Conservation (phyloP, 495 filamentous ascomycete species). For the Talaromyces liani region DNA sequence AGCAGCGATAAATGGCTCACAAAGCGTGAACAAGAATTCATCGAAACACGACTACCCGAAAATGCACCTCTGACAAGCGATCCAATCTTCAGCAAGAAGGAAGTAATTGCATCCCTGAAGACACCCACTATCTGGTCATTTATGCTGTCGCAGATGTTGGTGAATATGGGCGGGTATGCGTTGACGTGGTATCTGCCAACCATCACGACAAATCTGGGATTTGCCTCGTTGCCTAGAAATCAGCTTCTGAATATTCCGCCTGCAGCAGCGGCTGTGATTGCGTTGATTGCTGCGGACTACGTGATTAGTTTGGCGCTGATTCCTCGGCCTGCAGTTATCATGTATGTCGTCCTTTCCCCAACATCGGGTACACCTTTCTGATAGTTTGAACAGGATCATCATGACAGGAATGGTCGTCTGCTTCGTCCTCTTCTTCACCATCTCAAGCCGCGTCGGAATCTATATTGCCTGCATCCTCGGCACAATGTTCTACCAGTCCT, state of each 20-base stretch:
- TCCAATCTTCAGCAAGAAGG: constrained; percentile 22
- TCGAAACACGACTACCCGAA: constrained; percentile 30
- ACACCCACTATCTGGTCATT: constrained; percentile 23
- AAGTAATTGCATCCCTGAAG: constrained; percentile 26
- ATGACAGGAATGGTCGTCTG: constrained; percentile 18
- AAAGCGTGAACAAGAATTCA: constrained; percentile 30
- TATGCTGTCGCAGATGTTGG: constrained; percentile 23
- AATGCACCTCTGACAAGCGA: constrained; percentile 30
- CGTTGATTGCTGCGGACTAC: constrained; percentile 9
- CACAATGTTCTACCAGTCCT: constrained; percentile 7
- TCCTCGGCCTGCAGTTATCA: not conserved
- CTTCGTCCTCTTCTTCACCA: constrained; percentile 17
- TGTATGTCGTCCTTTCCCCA: not conserved
- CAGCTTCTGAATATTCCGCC: constrained; percentile 27
- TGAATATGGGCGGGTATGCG: constrained; percentile 23
- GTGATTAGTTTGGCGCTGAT: not conserved
- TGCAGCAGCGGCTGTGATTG: constrained; percentile 15
- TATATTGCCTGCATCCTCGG: constrained; percentile 23
- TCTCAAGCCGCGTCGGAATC: constrained; percentile 14
- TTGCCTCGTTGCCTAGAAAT: constrained; percentile 22
- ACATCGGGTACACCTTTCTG: not conserved
- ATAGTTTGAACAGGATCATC: constrained; percentile 14
- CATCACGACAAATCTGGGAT: constrained; percentile 24
- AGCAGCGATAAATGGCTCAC: constrained; percentile 29
- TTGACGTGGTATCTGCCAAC: constrained; percentile 24